Percentiles rank a stretch among this genome's conserved stretches.
Conservation (phyloP, 257 asterid genomes). For the Rauvolfia tetraphylla region DNA sequence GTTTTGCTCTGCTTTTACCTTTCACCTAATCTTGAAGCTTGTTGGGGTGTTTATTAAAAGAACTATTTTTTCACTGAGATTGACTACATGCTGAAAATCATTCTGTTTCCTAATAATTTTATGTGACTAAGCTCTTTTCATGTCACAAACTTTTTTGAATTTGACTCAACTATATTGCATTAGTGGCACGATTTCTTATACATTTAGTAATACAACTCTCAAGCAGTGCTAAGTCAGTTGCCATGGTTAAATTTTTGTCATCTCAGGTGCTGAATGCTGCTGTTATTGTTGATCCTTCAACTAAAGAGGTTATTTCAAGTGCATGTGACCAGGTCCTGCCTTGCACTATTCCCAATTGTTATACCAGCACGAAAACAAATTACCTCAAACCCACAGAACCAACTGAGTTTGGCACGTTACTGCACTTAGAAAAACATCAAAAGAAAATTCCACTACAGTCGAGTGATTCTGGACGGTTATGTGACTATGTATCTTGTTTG, state of each 20-base stretch:
- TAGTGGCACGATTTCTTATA: neutral
- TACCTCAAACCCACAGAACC: slow-evolving; percentile 27
- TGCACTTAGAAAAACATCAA: slow-evolving; percentile 21
- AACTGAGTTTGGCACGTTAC: slow-evolving; percentile 14
- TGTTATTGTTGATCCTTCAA: slow-evolving; percentile 86
- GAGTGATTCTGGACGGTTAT: slow-evolving; percentile 21
- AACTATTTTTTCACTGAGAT: neutral
- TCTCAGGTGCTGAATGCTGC: slow-evolving; percentile 80
- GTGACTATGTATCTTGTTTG: slow-evolving; percentile 53
- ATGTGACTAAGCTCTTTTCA: neutral
- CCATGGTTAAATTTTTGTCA: neutral
- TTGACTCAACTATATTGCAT: neutral
- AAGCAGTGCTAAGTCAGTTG: neutral
- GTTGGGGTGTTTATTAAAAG: neutral
- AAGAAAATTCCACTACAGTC: slow-evolving; percentile 15
- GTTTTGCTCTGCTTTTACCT: neutral
- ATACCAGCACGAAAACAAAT: slow-evolving; percentile 24
- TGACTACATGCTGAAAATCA: neutral
- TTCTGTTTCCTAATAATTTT: neutral
- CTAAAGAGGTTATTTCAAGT: slow-evolving; percentile 61
- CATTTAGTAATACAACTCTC: neutral
- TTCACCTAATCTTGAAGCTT: neutral
- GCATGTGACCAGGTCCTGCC: slow-evolving; percentile 56
- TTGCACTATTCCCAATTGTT: slow-evolving; percentile 18
- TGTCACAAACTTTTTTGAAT: neutral